phyloP scores from a whole-genome alignment of 1,284 basidiomycete genomes.

The Mycena sp. region DNA sequence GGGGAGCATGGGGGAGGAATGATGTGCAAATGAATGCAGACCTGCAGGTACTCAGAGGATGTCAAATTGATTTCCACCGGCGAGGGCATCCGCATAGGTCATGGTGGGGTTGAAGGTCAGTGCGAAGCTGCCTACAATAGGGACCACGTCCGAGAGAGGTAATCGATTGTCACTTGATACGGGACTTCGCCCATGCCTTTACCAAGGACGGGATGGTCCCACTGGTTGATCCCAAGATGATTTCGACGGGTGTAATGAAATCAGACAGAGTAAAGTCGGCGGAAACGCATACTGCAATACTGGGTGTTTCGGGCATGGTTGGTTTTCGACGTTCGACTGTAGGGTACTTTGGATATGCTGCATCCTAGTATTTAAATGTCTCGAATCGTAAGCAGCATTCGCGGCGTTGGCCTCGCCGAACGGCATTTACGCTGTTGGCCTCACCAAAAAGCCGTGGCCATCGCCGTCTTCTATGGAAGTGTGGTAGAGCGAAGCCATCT shows the following conservation, averaged over 20 bases:
- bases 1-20: too few relatives aligned
- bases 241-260: constrained; percentile 37
- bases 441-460: too few relatives aligned
- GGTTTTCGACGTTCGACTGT: not conserved
- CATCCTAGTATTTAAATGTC: not conserved
- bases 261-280: constrained; percentile 40
- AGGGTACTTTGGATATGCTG: too few relatives aligned
- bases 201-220: constrained; percentile 11
- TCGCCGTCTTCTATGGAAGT: too few relatives aligned
- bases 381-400: not conserved
- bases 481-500: too few relatives aligned
- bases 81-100: constrained; percentile 34
- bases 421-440: too few relatives aligned
- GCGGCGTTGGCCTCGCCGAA: too few relatives aligned
- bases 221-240: constrained; percentile 38
- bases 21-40: too few relatives aligned
- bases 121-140: constrained; percentile 1
- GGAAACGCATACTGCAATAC: constrained; percentile 41
- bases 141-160: constrained; percentile 27
- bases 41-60: constrained; percentile 40
- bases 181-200: constrained; percentile 20
- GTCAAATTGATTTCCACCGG: constrained; percentile 34
- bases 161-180: constrained; percentile 29
- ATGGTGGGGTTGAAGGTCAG: constrained; percentile 21
- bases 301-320: constrained; percentile 27